Conservation (phyloP, 495 filamentous ascomycete species). For the Margaritispora aquatica region DNA sequence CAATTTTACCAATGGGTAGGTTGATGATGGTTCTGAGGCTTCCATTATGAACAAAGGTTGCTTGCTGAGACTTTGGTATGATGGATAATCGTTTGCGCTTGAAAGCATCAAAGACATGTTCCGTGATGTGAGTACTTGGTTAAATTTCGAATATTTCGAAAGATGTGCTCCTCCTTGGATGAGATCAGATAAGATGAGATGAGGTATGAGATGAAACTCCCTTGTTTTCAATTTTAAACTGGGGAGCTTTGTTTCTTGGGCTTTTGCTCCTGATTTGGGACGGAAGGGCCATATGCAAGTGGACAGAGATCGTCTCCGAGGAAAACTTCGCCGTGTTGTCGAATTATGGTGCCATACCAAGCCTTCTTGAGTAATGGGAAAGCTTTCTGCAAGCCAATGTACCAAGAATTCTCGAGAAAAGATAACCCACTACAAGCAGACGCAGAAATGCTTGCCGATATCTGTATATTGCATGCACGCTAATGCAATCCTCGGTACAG, state of each 20-base stretch:
- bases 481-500: background rate
- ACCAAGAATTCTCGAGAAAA: background rate
- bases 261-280: too few relatives aligned
- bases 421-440: background rate
- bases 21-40: background rate
- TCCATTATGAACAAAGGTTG: background rate
- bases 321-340: too few relatives aligned
- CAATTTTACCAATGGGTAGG: background rate
- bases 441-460: background rate
- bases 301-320: too few relatives aligned
- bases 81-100: background rate
- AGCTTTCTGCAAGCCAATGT: background rate
- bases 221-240: too few relatives aligned
- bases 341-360: background rate
- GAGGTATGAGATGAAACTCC: background rate
- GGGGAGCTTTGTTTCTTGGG: too few relatives aligned
- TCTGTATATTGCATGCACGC: background rate
- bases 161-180: too few relatives aligned
- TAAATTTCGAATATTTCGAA: background rate
- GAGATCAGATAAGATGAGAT: background rate
- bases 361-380: background rate
- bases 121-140: background rate
- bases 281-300: too few relatives aligned
- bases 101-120: background rate
- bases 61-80: background rate